Conservation (phyloP, 805 yeast species). For the Candida qinlingensis region DNA sequence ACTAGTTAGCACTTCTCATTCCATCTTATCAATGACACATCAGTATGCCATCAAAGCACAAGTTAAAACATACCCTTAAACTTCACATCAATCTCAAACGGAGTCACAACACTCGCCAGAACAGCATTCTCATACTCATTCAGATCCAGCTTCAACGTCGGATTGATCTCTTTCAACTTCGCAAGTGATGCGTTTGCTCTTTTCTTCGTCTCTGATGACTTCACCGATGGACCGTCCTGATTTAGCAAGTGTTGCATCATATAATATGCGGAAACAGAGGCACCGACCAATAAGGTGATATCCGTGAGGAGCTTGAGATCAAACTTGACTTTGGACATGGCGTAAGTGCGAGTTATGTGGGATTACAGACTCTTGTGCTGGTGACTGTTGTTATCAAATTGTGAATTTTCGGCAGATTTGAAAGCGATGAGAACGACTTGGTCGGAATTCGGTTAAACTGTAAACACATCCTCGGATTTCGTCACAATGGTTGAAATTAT, state of each 20-base stretch:
- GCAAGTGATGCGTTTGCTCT: conserved; percentile 54
- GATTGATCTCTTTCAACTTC: conserved; percentile 53
- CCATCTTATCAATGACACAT: background rate
- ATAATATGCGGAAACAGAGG: conserved; percentile 67
- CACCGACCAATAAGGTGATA: conserved; percentile 48
- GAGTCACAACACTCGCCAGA: conserved; percentile 72
- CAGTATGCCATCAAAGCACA: background rate
- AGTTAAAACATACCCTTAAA: conserved; percentile 38
- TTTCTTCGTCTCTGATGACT: conserved; percentile 55
- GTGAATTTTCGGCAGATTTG: background rate
- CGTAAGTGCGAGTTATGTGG: too few relatives aligned
- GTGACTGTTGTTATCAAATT: too few relatives aligned
- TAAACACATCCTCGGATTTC: background rate
- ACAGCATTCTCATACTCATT: conserved; percentile 76
- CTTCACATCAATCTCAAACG: conserved; percentile 71
- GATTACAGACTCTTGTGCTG: too few relatives aligned
- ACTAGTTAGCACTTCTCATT: background rate
- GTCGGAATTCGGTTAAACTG: too few relatives aligned
- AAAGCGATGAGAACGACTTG: background rate
- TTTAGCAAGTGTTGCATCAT: conserved; percentile 41
- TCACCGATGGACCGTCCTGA: conserved; percentile 40
- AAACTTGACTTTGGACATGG: conserved; percentile 24
- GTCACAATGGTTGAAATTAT: background rate
- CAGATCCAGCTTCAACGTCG: conserved; percentile 48
- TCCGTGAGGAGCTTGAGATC: conserved; percentile 40